Conservation (phyloP, 192 early-diverging fungal species). For the Coemansia sp. region DNA sequence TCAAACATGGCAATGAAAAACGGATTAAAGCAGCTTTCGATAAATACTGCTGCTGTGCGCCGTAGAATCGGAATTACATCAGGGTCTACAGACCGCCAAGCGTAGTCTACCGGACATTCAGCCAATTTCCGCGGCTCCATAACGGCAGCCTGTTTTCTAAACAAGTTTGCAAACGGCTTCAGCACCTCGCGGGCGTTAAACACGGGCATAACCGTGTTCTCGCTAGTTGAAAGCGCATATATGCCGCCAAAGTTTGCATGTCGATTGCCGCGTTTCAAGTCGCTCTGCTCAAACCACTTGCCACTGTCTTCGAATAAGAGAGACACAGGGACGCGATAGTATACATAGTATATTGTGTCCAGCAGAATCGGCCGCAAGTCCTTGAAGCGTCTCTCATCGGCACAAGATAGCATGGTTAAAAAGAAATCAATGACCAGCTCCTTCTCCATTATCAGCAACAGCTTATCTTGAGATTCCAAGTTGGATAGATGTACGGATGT, state of each 20-base stretch:
- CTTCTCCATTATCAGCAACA: conserved; percentile 58
- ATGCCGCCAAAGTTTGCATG: conserved; percentile 72
- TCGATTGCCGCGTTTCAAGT: conserved; percentile 31
- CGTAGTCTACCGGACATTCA: conserved; percentile 20
- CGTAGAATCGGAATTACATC: conserved; percentile 28
- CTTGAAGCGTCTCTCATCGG: conserved; percentile 56
- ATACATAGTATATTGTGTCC: conserved; percentile 50
- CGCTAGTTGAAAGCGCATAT: conserved; percentile 54
- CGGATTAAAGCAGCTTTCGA: conserved; percentile 51
- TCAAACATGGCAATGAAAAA: conserved; percentile 41
- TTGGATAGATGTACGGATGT: conserved; percentile 57
- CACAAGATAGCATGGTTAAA: conserved; percentile 66
- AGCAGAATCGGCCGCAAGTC: conserved; percentile 37
- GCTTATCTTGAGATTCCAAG: conserved; percentile 64
- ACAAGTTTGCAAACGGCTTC: conserved; percentile 44
- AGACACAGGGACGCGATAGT: conserved; percentile 42
- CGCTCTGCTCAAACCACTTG: conserved; percentile 22
- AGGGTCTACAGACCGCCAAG: conserved; percentile 33
- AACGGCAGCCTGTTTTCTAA: conserved; percentile 16
- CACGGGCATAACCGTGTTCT: conserved; percentile 47
- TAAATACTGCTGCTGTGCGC: conserved; percentile 31
- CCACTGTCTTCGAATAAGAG: conserved; percentile 30
- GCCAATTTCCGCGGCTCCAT: conserved; percentile 17
- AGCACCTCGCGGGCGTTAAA: conserved; percentile 40
- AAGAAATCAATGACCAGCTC: conserved; percentile 66